Percentiles rank a stretch among this genome's conserved stretches.
Evolutionary conservation across 192 early-diverging fungal species (phyloP).

Genomic region (Entomortierella lignicola): DNA sequence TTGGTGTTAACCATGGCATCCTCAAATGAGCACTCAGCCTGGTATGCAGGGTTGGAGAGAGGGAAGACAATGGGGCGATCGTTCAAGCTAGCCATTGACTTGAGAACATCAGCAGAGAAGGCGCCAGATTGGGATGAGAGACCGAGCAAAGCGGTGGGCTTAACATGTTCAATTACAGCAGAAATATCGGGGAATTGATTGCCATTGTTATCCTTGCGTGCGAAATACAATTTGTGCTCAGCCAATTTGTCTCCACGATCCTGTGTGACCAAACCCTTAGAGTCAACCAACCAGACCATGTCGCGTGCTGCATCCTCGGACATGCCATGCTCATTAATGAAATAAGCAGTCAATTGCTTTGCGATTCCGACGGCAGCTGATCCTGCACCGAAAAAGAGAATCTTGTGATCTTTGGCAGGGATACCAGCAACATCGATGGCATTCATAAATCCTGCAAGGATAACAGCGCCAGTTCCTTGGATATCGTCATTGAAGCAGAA

Average conservation of each 20-base stretch:
- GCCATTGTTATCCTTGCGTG: conserved; percentile 87
- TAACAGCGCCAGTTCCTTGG: conserved; percentile 94
- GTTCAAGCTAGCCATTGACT: conserved; percentile 81
- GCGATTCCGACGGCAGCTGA: conserved; percentile 96
- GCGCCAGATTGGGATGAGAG: conserved; percentile 82
- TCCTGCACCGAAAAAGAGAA: conserved; percentile 95
- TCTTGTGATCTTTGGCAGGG: conserved; percentile 78
- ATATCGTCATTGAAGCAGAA: conserved; percentile 97
- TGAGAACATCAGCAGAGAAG: conserved; percentile 79
- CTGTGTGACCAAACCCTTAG: conserved; percentile 89
- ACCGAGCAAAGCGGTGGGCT: conserved; percentile 92
- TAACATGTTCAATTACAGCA: conserved; percentile 86
- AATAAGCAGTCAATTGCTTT: conserved; percentile 87
- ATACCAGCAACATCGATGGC: conserved; percentile 79
- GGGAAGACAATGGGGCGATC: conserved; percentile 91
- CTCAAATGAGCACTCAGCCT: conserved; percentile 96
- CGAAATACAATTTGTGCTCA: conserved; percentile 88
- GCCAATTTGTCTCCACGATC: conserved; percentile 90
- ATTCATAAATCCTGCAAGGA: conserved; percentile 93
- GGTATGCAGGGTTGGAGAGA: conserved; percentile 86
- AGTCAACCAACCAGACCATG: conserved; percentile 89
- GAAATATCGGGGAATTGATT: conserved; percentile 77
- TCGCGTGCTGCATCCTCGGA: conserved; percentile 77
- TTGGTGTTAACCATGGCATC: conserved; percentile 88
- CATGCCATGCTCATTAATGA: conserved; percentile 79